phyloP scores from a whole-genome alignment of 2,329 filamentous ascomycete genomes.

The Metarhizium guizhouense region DNA sequence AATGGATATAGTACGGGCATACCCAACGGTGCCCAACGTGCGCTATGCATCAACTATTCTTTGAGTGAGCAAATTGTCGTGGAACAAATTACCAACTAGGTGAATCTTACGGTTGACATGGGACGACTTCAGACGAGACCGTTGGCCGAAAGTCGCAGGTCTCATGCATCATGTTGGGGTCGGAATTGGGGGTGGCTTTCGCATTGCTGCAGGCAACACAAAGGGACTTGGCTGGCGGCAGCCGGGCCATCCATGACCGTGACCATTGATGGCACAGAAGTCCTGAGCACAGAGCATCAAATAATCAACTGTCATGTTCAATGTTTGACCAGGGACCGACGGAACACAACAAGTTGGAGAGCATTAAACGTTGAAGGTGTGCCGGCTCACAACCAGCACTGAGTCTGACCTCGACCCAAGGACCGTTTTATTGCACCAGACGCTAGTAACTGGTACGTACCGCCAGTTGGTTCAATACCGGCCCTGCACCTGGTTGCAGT shows the following conservation, averaged over 20 bases:
- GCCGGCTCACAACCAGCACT: too few species aligned
- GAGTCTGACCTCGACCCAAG: too few species aligned
- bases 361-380: too few species aligned
- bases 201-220: not conserved
- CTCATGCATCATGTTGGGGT: constrained; percentile 2
- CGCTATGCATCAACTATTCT: not conserved
- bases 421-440: too few species aligned
- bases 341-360: too few species aligned
- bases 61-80: not conserved
- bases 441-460: too few species aligned
- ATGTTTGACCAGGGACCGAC: too few species aligned
- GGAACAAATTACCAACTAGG: not conserved
- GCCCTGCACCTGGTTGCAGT: too few species aligned
- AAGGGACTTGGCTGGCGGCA: not conserved
- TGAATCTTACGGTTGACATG: not conserved
- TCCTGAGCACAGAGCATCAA: too few species aligned
- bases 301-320: too few species aligned
- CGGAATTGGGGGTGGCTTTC: not conserved
- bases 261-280: not conserved
- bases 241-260: not conserved
- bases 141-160: not conserved
- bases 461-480: too few species aligned
- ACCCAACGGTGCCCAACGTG: constrained; percentile 8
- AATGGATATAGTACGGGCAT: not conserved
- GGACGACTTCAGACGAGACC: not conserved